Base-by-base conservation (phyloP, 2,329 filamentous ascomycete genomes). In the Huntiella moniliformis region DNA sequence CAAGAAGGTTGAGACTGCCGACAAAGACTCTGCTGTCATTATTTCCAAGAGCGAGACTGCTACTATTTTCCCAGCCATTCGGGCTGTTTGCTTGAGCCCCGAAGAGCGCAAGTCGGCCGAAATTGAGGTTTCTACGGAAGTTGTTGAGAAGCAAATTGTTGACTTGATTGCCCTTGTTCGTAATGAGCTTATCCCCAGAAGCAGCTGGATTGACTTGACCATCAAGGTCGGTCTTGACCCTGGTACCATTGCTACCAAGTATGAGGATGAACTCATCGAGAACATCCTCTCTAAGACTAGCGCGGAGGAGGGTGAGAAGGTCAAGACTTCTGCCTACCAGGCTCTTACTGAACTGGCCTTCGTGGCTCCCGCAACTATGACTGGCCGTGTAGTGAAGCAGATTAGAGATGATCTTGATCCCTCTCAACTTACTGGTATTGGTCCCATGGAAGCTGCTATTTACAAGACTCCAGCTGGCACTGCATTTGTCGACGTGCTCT, bases 271-370 rank as follows among this genome's bases (percentile, higher is more conserved):
- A 7, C 73, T 91, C 50, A 66, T 96, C 42, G 61, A 72, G 31
- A 74, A 87, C 55, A 75, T 95, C 42, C 60, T 67, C 33, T 56
- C 61, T 15, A 63, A 64, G 38, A 71, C 70, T 7, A 63, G 61
- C 5, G 59, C 64, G 39, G 57, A 64, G 16, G 65, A 72, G 42
- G 39, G 40, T 11, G 35, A 18, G 18, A 44, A 46, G 37, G 58
- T 83, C 38, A 77, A 75, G 55, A 62, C 66, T 36, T 88, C 88
- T 44, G 82, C 88, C 3, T 92, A 79, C 60, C 78, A 77, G 53
- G 85, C 88, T 5, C 83, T 84, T 8, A 86, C 87, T 34, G 91
- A 96, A 56, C 68, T 98, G 49, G 87, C 84, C 3, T 98, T 98
- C 56, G 85, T 98, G 18, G 82, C 88, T 4, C 91, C 91, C 0